Percentiles rank a stretch among this genome's conserved stretches.
Evolutionary conservation across 176 grass and related monocot genomes (phyloP).

Genomic region (Hordeum vulgare): MorexV3_pseudomolecules_assembly NC_058518.1:324512261-324512760

Average conservation of each 20-base stretch:
- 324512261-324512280: neutral
- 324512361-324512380: constrained; percentile 4
- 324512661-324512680: neutral
- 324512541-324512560: neutral
- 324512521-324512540: neutral
- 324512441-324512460: neutral
- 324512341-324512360: neutral
- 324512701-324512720: neutral
- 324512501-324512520: neutral
- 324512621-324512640: neutral
- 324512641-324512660: neutral
- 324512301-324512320: neutral
- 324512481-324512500: neutral
- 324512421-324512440: neutral
- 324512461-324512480: neutral
- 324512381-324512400: neutral
- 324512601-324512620: neutral
- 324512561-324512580: neutral
- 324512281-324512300: neutral
- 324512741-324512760: too few species aligned
- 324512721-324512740: neutral
- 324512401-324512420: neutral
- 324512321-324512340: neutral
- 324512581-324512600: neutral
- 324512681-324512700: neutral